A percentile compares a stretch with the other conserved stretches of the same genome.
phyloP scores from a whole-genome alignment of 2,329 filamentous ascomycete species.

The Sporothrix phasma region DNA sequence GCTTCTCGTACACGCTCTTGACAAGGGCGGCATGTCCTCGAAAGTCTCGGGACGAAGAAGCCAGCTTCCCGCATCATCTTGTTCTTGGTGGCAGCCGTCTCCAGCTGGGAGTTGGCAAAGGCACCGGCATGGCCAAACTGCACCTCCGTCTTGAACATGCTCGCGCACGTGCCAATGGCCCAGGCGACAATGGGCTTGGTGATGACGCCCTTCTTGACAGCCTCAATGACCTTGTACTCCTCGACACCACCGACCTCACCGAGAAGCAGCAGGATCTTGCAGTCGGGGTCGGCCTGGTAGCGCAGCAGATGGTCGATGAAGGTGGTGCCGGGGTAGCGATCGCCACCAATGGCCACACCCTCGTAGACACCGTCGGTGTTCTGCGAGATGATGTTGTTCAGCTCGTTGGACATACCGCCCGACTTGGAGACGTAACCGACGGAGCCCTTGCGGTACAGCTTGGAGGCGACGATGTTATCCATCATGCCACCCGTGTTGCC shows the following conservation, averaged over 20 bases:
- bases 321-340: constrained; percentile 95
- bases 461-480: constrained; percentile 99
- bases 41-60: constrained; percentile 94
- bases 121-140: constrained; percentile 98
- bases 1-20: constrained; percentile 73
- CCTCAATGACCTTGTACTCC: constrained; percentile 99
- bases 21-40: constrained; percentile 76
- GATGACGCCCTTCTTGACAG: constrained; percentile 86
- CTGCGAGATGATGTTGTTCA: constrained; percentile 98
- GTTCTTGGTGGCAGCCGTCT: constrained; percentile 96
- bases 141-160: constrained; percentile 99
- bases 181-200: constrained; percentile 98
- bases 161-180: constrained; percentile 98
- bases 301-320: constrained; percentile 98
- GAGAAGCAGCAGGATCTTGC: constrained; percentile 92
- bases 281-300: constrained; percentile 92
- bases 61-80: constrained; percentile 91
- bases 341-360: constrained; percentile 98
- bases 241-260: constrained; percentile 99
- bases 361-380: constrained; percentile 97
- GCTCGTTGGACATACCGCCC: constrained; percentile 99
- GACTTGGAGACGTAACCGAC: constrained; percentile 99
- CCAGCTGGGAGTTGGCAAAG: constrained; percentile 97
- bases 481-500: constrained; percentile 99
- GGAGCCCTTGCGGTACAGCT: constrained; percentile 98